phyloP scores from a whole-genome alignment of 371 early-diverging fungal species.

The Mucor racemosus region DNA sequence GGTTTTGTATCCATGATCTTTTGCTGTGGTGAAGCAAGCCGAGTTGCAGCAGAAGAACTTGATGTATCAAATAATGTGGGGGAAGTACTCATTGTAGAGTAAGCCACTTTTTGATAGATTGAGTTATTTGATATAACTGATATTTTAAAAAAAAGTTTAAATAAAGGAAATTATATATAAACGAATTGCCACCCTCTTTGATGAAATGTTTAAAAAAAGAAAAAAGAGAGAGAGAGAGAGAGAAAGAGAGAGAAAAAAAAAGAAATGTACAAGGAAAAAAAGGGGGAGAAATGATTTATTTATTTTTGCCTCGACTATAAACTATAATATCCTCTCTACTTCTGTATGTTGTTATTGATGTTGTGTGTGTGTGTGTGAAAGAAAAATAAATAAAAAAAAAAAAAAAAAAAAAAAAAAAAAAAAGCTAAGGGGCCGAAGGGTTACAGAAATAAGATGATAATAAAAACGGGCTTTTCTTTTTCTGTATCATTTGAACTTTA shows the following conservation, averaged over 20 bases:
- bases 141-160: conserved; percentile 6
- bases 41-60: conserved; percentile 27
- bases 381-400: too few species aligned
- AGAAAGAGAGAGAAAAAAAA: background rate
- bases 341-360: background rate
- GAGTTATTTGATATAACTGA: conserved; percentile 3
- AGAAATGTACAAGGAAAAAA: conserved; percentile 4
- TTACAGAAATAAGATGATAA: conserved; percentile 22
- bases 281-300: background rate
- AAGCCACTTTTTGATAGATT: conserved; percentile 12
- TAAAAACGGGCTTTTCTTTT: conserved; percentile 9
- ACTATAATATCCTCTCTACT: too few species aligned
- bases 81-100: conserved; percentile 30
- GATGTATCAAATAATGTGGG: conserved; percentile 30
- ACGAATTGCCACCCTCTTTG: background rate
- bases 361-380: conserved; percentile 14
- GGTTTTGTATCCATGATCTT: conserved; percentile 17
- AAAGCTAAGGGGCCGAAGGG: conserved; percentile 30
- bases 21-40: conserved; percentile 26
- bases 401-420: conserved; percentile 8
- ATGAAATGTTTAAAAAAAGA: conserved; percentile 4
- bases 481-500: conserved; percentile 9
- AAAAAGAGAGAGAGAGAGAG: conserved; percentile 5
- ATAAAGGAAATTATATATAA: conserved; percentile 5
- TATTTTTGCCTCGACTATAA: background rate